These are phyloP conservation scores for Wickerhamiella parazyma DNA, from an alignment of 805 yeast species.

Conservation along the genomic window DNA sequence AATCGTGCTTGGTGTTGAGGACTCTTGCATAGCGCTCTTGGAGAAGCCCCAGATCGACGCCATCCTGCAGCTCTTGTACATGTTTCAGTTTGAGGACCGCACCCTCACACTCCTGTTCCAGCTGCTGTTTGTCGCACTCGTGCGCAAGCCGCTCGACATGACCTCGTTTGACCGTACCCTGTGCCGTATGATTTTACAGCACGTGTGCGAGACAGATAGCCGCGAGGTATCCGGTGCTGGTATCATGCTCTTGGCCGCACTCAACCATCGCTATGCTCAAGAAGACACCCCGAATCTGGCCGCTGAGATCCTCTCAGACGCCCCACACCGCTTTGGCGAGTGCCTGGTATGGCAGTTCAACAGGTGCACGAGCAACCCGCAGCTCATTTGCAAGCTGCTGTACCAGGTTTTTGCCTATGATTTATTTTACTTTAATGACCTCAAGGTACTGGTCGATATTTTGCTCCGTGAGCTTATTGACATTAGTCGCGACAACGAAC, in stretches of 20 bases:
- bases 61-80: conserved; percentile 32
- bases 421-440: conserved; percentile 67
- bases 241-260: conserved; percentile 54
- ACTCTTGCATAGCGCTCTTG: neutral
- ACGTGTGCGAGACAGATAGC: neutral
- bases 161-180: conserved; percentile 33
- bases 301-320: conserved; percentile 37
- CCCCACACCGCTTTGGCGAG: conserved; percentile 46
- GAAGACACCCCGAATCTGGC: conserved; percentile 34
- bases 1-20: conserved; percentile 3
- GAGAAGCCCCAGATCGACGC: conserved; percentile 4
- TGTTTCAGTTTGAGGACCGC: conserved; percentile 27
- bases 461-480: conserved; percentile 66
- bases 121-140: conserved; percentile 28
- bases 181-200: neutral
- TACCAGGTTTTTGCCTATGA: conserved; percentile 61
- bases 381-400: conserved; percentile 64
- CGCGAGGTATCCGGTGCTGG: conserved; percentile 29
- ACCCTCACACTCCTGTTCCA: conserved; percentile 36
- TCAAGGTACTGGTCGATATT: conserved; percentile 72
- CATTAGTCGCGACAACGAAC: conserved; percentile 41
- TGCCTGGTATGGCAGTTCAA: conserved; percentile 64
- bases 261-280: conserved; percentile 78
- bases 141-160: neutral
- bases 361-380: conserved; percentile 60